phyloP scores from a whole-genome alignment of 2,329 filamentous ascomycete species.

The Didymella glomerata region DNA sequence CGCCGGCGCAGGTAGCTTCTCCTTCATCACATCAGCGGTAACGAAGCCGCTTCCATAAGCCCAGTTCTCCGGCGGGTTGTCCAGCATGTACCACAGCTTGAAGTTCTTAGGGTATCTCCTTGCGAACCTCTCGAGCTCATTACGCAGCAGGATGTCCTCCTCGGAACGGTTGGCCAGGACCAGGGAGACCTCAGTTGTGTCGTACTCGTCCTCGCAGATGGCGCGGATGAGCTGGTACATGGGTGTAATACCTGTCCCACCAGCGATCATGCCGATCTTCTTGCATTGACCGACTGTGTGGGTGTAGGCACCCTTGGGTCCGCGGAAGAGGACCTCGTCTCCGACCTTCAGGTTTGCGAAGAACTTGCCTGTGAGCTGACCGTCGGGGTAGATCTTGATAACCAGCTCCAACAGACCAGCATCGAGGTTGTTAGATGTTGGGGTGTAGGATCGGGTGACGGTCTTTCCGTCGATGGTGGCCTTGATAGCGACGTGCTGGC shows the following conservation, averaged over 20 bases:
- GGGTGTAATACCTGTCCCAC: slow-evolving; percentile 63
- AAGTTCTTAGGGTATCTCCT: slow-evolving; percentile 62
- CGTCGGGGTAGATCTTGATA: slow-evolving; percentile 62
- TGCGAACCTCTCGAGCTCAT: slow-evolving; percentile 65
- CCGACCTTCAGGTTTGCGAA: slow-evolving; percentile 59
- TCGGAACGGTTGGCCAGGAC: slow-evolving; percentile 68
- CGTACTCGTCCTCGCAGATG: slow-evolving; percentile 68
- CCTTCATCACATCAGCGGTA: slow-evolving; percentile 60
- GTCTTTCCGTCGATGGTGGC: slow-evolving; percentile 72
- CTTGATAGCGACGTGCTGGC: slow-evolving; percentile 47
- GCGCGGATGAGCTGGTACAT: slow-evolving; percentile 70
- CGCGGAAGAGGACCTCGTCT: slow-evolving; percentile 62
- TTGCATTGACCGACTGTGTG: slow-evolving; percentile 53
- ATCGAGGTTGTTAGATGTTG: slow-evolving; percentile 67
- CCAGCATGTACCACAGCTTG: slow-evolving; percentile 64
- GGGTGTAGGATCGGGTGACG: slow-evolving; percentile 35
- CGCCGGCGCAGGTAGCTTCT: slow-evolving; percentile 58
- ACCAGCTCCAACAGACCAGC: slow-evolving; percentile 61
- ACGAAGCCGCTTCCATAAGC: slow-evolving; percentile 24
- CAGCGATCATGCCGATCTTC: slow-evolving; percentile 64
- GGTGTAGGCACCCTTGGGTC: slow-evolving; percentile 66
- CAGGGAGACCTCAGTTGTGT: slow-evolving; percentile 65
- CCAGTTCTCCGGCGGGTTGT: slow-evolving; percentile 29
- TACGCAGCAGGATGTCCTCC: slow-evolving; percentile 66
- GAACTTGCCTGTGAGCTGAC: slow-evolving; percentile 59